A percentile compares a stretch with the other conserved stretches of the same genome.
Evolutionary conservation across 2,329 filamentous ascomycete species (phyloP).

Genomic region (Aspergillus sp.): DNA sequence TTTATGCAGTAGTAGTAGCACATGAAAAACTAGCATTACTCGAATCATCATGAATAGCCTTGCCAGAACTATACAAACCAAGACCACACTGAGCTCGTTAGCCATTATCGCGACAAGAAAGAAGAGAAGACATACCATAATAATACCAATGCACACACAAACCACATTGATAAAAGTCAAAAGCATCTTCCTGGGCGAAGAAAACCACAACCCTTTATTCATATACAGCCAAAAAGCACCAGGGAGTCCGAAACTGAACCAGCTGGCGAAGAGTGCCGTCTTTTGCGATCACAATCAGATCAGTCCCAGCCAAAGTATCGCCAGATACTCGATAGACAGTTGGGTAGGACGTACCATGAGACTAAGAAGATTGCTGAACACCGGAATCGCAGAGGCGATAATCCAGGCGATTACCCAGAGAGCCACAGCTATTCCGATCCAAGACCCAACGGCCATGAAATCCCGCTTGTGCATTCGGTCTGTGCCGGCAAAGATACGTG

Average conservation of each 20-base stretch:
- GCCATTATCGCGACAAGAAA: not conserved
- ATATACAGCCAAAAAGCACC: constrained; percentile 44
- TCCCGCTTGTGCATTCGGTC: constrained; percentile 47
- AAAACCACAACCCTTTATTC: constrained; percentile 37
- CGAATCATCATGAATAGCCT: constrained; percentile 27
- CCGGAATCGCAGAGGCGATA: constrained; percentile 62
- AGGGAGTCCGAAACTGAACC: constrained; percentile 54
- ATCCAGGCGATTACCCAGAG: constrained; percentile 58
- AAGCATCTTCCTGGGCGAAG: constrained; percentile 35
- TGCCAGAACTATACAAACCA: constrained; percentile 34
- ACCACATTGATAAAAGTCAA: constrained; percentile 39
- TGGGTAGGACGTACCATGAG: constrained; percentile 41
- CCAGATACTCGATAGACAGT: not conserved
- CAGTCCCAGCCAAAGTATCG: no score
- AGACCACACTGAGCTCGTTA: constrained; percentile 27
- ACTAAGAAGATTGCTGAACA: constrained; percentile 60
- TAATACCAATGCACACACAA: constrained; percentile 29
- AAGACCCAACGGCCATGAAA: constrained; percentile 46
- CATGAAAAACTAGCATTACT: constrained; percentile 31
- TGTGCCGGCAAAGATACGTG: constrained; percentile 55
- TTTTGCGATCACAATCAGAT: constrained; percentile 3
- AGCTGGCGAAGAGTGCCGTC: constrained; percentile 55
- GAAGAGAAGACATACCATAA: constrained; percentile 15
- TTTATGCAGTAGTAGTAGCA: constrained; percentile 22
- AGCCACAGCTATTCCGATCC: constrained; percentile 50